Evolutionary conservation across 306 rosid species (phyloP).

Genomic region (Vigna mungo): DNA sequence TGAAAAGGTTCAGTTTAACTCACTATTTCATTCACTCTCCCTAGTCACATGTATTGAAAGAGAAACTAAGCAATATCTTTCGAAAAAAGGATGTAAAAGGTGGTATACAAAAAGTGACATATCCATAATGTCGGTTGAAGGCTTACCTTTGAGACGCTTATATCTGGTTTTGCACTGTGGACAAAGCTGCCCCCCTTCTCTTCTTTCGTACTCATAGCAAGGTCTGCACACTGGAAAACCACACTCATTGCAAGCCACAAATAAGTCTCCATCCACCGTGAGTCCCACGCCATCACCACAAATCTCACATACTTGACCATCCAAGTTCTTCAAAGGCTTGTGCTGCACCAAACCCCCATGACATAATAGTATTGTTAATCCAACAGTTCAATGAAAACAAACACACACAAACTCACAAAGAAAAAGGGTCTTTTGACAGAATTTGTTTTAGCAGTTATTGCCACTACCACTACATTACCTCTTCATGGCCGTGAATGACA

Average conservation of each 20-base stretch:
- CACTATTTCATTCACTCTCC: not conserved
- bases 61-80: not conserved
- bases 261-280: conserved; percentile 91
- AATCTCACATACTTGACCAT: conserved; percentile 96
- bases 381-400: conserved; percentile 4
- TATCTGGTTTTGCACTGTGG: conserved; percentile 95
- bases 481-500: conserved; percentile 54
- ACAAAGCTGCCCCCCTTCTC: conserved; percentile 89
- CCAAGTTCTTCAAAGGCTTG: conserved; percentile 90
- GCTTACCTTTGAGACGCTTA: conserved; percentile 88
- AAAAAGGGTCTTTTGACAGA: not conserved
- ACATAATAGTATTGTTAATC: conserved; percentile 9
- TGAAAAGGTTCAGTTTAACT: not conserved
- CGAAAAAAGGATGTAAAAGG: not conserved
- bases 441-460: not conserved
- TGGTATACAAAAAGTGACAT: not conserved
- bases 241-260: conserved; percentile 97
- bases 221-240: conserved; percentile 96
- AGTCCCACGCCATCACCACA: conserved; percentile 92
- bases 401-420: not conserved
- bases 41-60: not conserved
- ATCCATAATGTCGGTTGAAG: too few relatives aligned
- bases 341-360: conserved; percentile 61
- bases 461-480: conserved; percentile 38
- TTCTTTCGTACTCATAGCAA: conserved; percentile 92